Percentiles rank a stretch among this genome's conserved stretches.
phyloP scores from a whole-genome alignment of 225 moss, liverwort and hornwort genomes.

The Marchantia polymorpha region DNA sequence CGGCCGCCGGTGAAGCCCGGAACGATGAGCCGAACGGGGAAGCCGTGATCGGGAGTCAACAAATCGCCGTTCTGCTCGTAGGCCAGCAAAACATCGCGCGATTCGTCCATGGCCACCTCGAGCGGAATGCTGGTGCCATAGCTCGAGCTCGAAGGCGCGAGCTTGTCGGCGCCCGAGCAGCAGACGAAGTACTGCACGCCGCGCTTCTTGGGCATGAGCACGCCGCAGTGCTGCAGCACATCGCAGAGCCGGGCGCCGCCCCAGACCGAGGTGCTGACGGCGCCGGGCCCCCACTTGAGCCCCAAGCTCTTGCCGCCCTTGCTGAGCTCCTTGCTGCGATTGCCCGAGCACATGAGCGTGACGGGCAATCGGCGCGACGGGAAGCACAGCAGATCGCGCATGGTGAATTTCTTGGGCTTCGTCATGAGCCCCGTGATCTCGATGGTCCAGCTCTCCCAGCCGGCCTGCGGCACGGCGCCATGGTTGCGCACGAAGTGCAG shows the following conservation, averaged over 20 bases:
- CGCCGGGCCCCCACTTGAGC: slow-evolving; percentile 39
- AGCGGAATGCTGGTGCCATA: slow-evolving; percentile 45
- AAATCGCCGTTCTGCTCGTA: slow-evolving; percentile 47
- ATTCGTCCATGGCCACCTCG: slow-evolving; percentile 40
- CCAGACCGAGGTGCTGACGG: slow-evolving; percentile 46
- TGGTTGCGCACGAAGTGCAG: slow-evolving; percentile 44
- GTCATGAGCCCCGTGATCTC: slow-evolving; percentile 35
- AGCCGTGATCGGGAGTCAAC: slow-evolving; percentile 44
- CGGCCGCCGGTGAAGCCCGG: slow-evolving; percentile 39
- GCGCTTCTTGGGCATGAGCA: slow-evolving; percentile 14
- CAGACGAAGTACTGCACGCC: slow-evolving; percentile 27
- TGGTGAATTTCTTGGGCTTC: slow-evolving; percentile 33
- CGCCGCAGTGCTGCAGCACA: slow-evolving; percentile 36
- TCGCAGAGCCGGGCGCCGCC: slow-evolving; percentile 40
- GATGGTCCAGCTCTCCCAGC: slow-evolving; percentile 41
- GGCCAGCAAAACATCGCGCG: slow-evolving; percentile 40
- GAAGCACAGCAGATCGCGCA: slow-evolving; percentile 42
- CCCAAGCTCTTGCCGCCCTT: slow-evolving; percentile 17
- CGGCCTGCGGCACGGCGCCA: slow-evolving; percentile 34
- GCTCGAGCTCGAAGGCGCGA: neutral
- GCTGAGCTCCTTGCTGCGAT: slow-evolving; percentile 42
- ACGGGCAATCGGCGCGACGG: slow-evolving; percentile 38
- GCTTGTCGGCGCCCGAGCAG: slow-evolving; percentile 35
- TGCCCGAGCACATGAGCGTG: slow-evolving; percentile 44
- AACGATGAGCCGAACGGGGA: slow-evolving; percentile 38